phyloP scores from a whole-genome alignment of 805 yeast genomes.

The Hanseniaspora clermontiae region DNA sequence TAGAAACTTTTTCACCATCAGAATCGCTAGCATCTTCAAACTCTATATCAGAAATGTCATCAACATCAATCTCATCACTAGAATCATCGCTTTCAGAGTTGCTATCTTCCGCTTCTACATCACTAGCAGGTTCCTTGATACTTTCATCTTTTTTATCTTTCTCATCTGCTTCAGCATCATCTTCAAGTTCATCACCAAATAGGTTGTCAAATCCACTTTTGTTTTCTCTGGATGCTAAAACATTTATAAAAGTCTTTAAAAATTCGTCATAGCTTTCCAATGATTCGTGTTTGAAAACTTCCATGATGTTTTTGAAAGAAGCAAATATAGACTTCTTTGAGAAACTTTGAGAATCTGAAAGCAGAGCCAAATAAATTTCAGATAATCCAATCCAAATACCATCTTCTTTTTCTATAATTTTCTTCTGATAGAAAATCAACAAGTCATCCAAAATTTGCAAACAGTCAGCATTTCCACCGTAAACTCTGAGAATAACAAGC shows the following conservation, averaged over 20 bases:
- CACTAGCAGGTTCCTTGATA: conserved; percentile 20
- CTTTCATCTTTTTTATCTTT: conserved; percentile 28
- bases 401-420: conserved; percentile 27
- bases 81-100: conserved; percentile 25
- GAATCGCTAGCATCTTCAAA: conserved; percentile 17
- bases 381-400: conserved; percentile 35
- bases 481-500: conserved; percentile 63
- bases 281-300: conserved; percentile 35
- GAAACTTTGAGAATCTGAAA: conserved; percentile 45
- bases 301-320: neutral
- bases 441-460: conserved; percentile 63
- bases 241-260: conserved; percentile 40
- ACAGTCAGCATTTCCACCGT: conserved; percentile 65
- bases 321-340: conserved; percentile 32
- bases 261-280: conserved; percentile 49
- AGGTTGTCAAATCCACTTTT: conserved; percentile 65
- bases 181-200: conserved; percentile 42
- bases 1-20: conserved; percentile 26
- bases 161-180: conserved; percentile 29
- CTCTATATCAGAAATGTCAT: conserved; percentile 25
- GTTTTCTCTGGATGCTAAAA: conserved; percentile 57
- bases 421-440: conserved; percentile 38
- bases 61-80: conserved; percentile 25
- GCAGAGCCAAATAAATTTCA: conserved; percentile 45
- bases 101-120: conserved; percentile 27